A percentile compares a stretch with the other conserved stretches of the same genome.
Evolutionary conservation across 768 basidiomycete species (phyloP).

Genomic region (Sporobolomyces pararoseus): DNA sequence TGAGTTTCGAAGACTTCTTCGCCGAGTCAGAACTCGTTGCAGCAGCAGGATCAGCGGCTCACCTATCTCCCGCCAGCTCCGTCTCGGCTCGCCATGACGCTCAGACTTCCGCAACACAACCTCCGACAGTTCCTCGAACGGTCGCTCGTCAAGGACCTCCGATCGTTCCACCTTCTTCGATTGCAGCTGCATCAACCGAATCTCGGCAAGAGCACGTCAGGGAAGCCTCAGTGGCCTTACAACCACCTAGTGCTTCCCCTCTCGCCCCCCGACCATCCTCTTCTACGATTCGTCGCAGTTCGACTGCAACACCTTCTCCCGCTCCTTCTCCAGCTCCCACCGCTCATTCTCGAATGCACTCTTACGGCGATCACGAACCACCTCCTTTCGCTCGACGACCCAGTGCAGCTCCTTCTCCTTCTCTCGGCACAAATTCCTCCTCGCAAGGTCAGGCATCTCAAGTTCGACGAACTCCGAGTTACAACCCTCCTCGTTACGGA

Average conservation of each 20-base stretch:
- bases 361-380: slow-evolving; percentile 21
- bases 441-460: background rate
- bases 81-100: slow-evolving; percentile 30
- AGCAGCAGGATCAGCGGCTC: slow-evolving; percentile 14
- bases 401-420: slow-evolving; percentile 10
- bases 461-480: slow-evolving; percentile 4
- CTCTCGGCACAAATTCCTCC: background rate
- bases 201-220: slow-evolving; percentile 31
- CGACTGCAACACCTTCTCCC: background rate
- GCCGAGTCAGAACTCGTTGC: slow-evolving; percentile 43
- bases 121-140: slow-evolving; percentile 19
- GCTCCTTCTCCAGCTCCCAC: background rate
- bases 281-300: background rate
- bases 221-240: background rate
- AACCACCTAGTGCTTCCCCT: background rate
- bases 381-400: slow-evolving; percentile 27
- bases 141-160: slow-evolving; percentile 32
- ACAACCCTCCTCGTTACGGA: slow-evolving; percentile 10
- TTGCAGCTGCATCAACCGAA: slow-evolving; percentile 35
- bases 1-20: slow-evolving; percentile 90
- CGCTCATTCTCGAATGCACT: slow-evolving; percentile 2
- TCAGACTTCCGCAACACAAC: background rate
- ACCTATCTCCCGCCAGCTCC: slow-evolving; percentile 21
- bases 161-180: slow-evolving; percentile 46
- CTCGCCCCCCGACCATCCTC: background rate